Percentiles rank a stretch among this genome's conserved stretches.
phyloP scores from a whole-genome alignment of 345 rosid species.

The Gossypium ekmanianum region DNA sequence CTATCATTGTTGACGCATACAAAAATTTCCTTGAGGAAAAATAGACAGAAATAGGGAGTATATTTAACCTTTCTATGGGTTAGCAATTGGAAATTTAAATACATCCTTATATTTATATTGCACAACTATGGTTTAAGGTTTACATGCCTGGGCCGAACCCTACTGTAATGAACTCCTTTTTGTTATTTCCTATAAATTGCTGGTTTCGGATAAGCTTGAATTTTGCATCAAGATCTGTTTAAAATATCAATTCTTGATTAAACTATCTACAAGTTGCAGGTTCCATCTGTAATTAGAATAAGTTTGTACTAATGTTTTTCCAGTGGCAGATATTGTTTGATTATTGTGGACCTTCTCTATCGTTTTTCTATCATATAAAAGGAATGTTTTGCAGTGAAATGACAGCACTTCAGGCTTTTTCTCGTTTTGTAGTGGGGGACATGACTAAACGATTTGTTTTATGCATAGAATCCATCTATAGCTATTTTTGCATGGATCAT shows the following conservation, averaged over 20 bases:
- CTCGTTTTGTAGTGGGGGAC: not conserved
- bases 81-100: conserved; percentile 4
- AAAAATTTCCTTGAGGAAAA: not conserved
- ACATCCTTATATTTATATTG: not conserved
- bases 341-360: too few species aligned
- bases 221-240: not conserved
- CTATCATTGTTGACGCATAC: not conserved
- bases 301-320: not conserved
- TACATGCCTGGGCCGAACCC: not conserved
- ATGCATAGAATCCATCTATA: not conserved
- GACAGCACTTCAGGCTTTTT: not conserved
- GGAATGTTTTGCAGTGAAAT: not conserved
- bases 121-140: not conserved
- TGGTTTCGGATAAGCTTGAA: not conserved
- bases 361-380: not conserved
- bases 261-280: not conserved
- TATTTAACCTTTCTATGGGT: not conserved
- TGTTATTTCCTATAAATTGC: not conserved
- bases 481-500: not conserved
- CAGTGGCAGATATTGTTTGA: not conserved
- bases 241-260: not conserved
- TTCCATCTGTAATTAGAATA: not conserved
- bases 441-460: not conserved
- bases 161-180: not conserved
- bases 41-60: not conserved